phyloP scores from a whole-genome alignment of 2,329 filamentous ascomycete species.

The Chrysosphaeria jannelii region DNA sequence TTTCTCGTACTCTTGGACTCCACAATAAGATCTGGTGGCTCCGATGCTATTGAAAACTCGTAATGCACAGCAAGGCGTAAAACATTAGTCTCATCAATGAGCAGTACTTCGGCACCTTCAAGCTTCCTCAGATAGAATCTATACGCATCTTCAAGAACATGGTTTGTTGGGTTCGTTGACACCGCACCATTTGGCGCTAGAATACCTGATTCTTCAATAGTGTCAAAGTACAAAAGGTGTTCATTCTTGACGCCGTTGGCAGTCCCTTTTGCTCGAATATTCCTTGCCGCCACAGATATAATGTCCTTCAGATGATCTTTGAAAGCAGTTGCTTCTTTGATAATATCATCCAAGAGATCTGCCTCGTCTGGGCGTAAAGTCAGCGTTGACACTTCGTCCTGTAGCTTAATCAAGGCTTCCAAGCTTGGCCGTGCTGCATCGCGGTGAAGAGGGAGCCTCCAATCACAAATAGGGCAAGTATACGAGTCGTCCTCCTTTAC shows the following conservation, averaged over 20 bases:
- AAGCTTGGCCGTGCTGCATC: constrained; percentile 88
- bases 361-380: constrained; percentile 96
- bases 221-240: constrained; percentile 50
- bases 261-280: too few species aligned
- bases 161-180: too few species aligned
- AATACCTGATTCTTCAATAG: constrained; percentile 50
- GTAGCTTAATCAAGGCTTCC: constrained; percentile 61
- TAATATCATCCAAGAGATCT: constrained; percentile 56
- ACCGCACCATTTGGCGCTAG: too few species aligned
- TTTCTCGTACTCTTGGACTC: constrained; percentile 79
- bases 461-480: constrained; percentile 93
- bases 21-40: constrained; percentile 61
- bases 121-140: constrained; percentile 93
- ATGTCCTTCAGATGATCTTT: too few species aligned
- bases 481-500: constrained; percentile 98
- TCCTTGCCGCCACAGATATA: too few species aligned
- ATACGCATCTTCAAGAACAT: too few species aligned
- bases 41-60: constrained; percentile 69
- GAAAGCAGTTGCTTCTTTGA: constrained; percentile 60
- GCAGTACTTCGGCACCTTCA: constrained; percentile 78
- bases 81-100: constrained; percentile 88
- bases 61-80: constrained; percentile 88
- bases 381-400: constrained; percentile 48
- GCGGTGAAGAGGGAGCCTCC: constrained; percentile 83
- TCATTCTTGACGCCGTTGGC: too few species aligned